phyloP scores from a whole-genome alignment of 345 rosid genomes.

The Aethionema arabicum region DNA sequence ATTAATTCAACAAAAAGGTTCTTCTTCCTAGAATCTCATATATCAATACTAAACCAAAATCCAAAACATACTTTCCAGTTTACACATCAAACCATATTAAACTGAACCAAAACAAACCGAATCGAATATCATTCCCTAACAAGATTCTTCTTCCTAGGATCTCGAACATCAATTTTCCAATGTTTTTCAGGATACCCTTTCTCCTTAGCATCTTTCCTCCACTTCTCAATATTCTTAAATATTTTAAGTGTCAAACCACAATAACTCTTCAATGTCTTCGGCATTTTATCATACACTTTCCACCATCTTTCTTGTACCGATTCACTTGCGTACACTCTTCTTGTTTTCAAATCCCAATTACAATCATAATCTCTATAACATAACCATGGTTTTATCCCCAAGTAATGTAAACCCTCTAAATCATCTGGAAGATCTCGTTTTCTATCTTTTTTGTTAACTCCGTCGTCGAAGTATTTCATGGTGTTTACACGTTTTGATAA shows the following conservation, averaged over 20 bases:
- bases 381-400: conserved; percentile 91
- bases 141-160: conserved; percentile 47
- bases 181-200: conserved; percentile 46
- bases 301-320: conserved; percentile 67
- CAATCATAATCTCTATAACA: conserved; percentile 92
- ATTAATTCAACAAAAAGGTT: too few relatives aligned
- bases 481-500: conserved; percentile 51
- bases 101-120: background rate
- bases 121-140: conserved; percentile 11
- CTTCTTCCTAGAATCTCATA: too few relatives aligned
- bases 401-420: conserved; percentile 54
- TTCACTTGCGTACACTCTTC: conserved; percentile 61
- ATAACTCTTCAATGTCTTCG: conserved; percentile 45
- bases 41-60: too few relatives aligned
- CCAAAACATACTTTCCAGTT: too few relatives aligned
- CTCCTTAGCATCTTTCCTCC: conserved; percentile 53
- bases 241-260: conserved; percentile 49
- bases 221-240: conserved; percentile 46
- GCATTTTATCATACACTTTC: conserved; percentile 70
- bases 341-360: conserved; percentile 63
- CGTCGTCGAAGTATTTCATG: conserved; percentile 45
- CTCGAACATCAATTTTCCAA: conserved; percentile 58
- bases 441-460: background rate
- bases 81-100: too few relatives aligned
- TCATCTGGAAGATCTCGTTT: background rate